Conservation (phyloP, 805 yeast species). For the Suhomyces sp. region DNA sequence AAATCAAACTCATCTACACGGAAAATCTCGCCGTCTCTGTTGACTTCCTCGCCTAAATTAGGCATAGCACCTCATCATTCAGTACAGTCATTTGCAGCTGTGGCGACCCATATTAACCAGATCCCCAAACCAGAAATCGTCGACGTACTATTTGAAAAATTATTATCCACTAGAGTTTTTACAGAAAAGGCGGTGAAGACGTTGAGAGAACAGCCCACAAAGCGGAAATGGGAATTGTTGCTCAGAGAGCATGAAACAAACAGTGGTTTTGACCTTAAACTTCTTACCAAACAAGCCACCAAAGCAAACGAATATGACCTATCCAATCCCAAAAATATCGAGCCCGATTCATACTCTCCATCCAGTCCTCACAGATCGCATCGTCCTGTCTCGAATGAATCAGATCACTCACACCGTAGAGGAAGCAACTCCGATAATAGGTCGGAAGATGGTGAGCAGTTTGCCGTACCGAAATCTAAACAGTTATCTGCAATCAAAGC, state of each 20-base stretch:
- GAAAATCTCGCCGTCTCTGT: constrained; percentile 4
- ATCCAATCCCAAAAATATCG: not conserved
- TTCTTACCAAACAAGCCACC: constrained; percentile 14
- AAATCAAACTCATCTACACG: constrained; percentile 3
- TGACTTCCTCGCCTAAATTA: not conserved
- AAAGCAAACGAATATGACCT: not conserved
- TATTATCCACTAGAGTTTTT: constrained; percentile 37
- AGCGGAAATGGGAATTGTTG: constrained; percentile 43
- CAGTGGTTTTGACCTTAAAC: constrained; percentile 32
- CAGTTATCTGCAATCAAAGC: constrained; percentile 10
- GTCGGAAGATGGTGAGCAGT: not conserved
- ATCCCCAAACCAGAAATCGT: constrained; percentile 37
- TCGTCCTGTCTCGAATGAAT: not conserved
- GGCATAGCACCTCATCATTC: constrained; percentile 12
- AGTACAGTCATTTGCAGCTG: constrained; percentile 33
- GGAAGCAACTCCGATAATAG: not conserved
- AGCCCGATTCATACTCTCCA: not conserved
- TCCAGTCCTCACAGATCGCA: not conserved
- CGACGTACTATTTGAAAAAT: constrained; percentile 36
- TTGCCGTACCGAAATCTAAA: constrained; percentile 1
- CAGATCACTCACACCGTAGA: not conserved
- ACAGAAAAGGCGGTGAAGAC: constrained; percentile 32
- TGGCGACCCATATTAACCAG: constrained; percentile 28
- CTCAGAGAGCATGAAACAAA: constrained; percentile 41
- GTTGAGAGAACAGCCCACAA: constrained; percentile 30